phyloP scores from a whole-genome alignment of 805 yeast species.

The Ogataea polymorpha region DNA sequence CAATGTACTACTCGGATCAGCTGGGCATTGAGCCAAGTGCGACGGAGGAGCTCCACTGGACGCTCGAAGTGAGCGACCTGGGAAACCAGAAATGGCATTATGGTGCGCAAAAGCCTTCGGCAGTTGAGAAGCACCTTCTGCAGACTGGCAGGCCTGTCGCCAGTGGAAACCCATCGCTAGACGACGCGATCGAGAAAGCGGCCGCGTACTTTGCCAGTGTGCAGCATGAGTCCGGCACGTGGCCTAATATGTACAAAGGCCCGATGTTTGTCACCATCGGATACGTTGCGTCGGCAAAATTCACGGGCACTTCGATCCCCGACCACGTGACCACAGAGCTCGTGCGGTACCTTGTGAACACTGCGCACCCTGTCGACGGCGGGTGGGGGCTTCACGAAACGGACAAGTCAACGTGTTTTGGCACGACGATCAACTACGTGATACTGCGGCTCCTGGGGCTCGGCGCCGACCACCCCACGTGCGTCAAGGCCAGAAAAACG shows the following conservation, averaged over 20 bases:
- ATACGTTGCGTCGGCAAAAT: conserved; percentile 70
- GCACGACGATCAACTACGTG: conserved; percentile 86
- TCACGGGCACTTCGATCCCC: conserved; percentile 65
- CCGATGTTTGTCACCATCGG: conserved; percentile 98
- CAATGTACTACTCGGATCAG: conserved; percentile 59
- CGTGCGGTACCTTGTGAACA: conserved; percentile 81
- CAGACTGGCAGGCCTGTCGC: neutral
- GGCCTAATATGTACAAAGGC: conserved; percentile 92
- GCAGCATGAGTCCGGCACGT: conserved; percentile 83
- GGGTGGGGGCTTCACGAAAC: conserved; percentile 97
- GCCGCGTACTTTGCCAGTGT: conserved; percentile 63
- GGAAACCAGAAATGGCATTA: conserved; percentile 88
- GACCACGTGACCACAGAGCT: conserved; percentile 65
- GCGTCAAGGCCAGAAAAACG: conserved; percentile 70
- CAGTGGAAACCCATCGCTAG: conserved; percentile 29
- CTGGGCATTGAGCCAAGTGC: conserved; percentile 44
- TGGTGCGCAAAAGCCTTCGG: conserved; percentile 1
- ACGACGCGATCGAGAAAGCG: conserved; percentile 68
- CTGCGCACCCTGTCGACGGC: conserved; percentile 97
- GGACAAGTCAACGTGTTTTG: conserved; percentile 94
- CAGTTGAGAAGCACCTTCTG: conserved; percentile 4
- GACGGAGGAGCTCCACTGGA: conserved; percentile 75
- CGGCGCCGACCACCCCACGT: conserved; percentile 68
- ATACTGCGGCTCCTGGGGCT: conserved; percentile 78
- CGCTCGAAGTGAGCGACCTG: conserved; percentile 60